Base-by-base conservation (phyloP, 2,329 filamentous ascomycete genomes). In the Colletotrichum echinochloae region DNA sequence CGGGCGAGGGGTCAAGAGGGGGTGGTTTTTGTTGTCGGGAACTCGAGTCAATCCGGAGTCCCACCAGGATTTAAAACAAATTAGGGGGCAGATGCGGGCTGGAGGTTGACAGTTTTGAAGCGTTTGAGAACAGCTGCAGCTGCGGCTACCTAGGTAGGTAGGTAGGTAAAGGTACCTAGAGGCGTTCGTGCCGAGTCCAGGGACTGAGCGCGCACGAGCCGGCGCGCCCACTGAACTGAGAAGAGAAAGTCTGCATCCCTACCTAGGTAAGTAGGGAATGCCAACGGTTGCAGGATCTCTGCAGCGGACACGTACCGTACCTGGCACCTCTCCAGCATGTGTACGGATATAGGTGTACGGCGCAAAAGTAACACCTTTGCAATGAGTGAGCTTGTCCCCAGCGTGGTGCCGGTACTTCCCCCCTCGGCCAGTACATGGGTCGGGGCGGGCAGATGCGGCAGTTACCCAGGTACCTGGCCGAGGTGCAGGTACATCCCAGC, bases 151-250 rank as follows among this genome's bases (percentile, higher is more conserved):
- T n/a, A n/a, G n/a, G n/a, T n/a, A n/a, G n/a, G n/a, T 33, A 33
- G 30, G 30, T 8, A 33, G 30, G 30, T 5, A 33, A 33, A 33
- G 12, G 35, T 37, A 37, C 35, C 11, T 37, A 3, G 28, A 39
- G 59, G 66, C 62, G 62, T 70, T 66, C 62, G 55, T 66, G 55
- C 64, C 67, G 62, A 70, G 46, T 62, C 39, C 57, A 70, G 67
- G 66, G 48, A 61, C 64, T 57, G 49, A 59, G 57, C 57, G 63
- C 37, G 51, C 64, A 67, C 44, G 52, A 52, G 64, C 67, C 64
- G 59, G 46, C 11, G 12, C 61, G n/a, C 61, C 66, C 61, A 55
- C 18, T n/a, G n/a, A n/a, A 39, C 5, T 14, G 16, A 39, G 18
- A 56, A 20, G n/a, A 57, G n/a, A 20, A 56, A 52, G 35, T 61